Base-by-base conservation (phyloP, 768 basidiomycete genomes). In the Lanmaoa rubissima region DNA sequence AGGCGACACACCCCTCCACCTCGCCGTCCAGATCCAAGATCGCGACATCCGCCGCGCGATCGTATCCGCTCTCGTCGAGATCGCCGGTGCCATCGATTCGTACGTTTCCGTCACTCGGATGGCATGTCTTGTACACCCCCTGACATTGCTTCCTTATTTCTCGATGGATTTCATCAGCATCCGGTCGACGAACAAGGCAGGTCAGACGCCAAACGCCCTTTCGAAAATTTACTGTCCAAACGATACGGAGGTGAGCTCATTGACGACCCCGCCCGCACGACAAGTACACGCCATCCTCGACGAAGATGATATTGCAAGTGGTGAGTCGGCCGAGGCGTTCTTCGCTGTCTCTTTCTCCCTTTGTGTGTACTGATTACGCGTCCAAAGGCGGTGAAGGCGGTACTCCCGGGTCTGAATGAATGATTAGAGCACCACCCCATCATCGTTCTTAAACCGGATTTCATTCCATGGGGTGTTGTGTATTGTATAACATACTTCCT, bases 1-100 rank as follows among this genome's bases (percentile, higher is more conserved):
- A n/a, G 65, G 69, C 4, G 43, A 71, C 16, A 73, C 69, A 12
- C 69, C 69, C 2, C 60, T 71, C 26, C 61, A 73, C 36, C 59
- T 71, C 41, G 69, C 71, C 5, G 61, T 71, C 35, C 47, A 54
- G 41, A 57, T 69, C 19, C 21, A 38, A 24, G 53, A 67, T 46
- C 45, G 26, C 3, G 32, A 49, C 13, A 32, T 10, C 21, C 69
- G 69, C 31, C 54, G 21, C 21, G 61, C 36, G 16, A 65, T 70
- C 42, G 65, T 73, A n/a, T 57, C 24, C 4, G 26, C 46, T 24
- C 67, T 70, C 14, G 61, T 71, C 4, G 53, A 68, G 39, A 55
- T 5, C 5, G 69, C 68, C 0, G 69, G 62, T 13, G 68, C 68
- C 4, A 1, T 49, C 1, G 64, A 66, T 16, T 71, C 68, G 68